phyloP scores from a whole-genome alignment of 371 early-diverging fungal species.

The Mucor sp. region DNA sequence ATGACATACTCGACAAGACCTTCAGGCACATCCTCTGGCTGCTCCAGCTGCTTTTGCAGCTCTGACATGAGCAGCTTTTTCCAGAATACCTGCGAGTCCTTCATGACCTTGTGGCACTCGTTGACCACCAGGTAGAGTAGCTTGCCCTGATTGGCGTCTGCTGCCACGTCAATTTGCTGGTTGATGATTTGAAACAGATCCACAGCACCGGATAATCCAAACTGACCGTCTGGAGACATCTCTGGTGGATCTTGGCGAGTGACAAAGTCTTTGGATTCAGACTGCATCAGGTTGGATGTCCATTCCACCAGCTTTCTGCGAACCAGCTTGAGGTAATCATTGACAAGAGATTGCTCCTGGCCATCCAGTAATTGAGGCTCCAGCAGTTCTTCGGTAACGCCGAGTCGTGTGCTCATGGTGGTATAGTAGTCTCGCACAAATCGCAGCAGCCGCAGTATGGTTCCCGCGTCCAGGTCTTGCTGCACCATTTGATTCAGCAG shows the following conservation, averaged over 20 bases:
- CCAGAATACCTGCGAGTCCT: conserved; percentile 83
- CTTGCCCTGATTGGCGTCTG: conserved; percentile 80
- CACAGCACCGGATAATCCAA: conserved; percentile 78
- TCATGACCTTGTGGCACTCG: conserved; percentile 85
- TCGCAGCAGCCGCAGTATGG: conserved; percentile 79
- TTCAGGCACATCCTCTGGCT: conserved; percentile 67
- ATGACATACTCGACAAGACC: conserved; percentile 93
- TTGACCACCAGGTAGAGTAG: conserved; percentile 83
- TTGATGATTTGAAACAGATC: conserved; percentile 95
- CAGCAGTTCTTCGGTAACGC: conserved; percentile 87
- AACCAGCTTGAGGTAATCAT: conserved; percentile 88
- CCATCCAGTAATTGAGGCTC: conserved; percentile 93
- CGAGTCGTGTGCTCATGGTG: conserved; percentile 82
- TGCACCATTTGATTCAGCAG: conserved; percentile 74
- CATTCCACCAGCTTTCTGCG: conserved; percentile 86
- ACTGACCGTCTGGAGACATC: conserved; percentile 74
- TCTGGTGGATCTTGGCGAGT: conserved; percentile 78
- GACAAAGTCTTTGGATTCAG: conserved; percentile 82
- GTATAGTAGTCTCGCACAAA: conserved; percentile 93
- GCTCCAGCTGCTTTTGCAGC: conserved; percentile 70
- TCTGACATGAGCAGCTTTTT: conserved; percentile 72
- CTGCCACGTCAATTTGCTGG: conserved; percentile 92
- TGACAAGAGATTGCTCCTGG: conserved; percentile 84
- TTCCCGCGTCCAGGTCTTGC: conserved; percentile 73
- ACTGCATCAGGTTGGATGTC: conserved; percentile 84